phyloP scores from a whole-genome alignment of 768 basidiomycete genomes.

The Gloeostereum incarnatum region DNA sequence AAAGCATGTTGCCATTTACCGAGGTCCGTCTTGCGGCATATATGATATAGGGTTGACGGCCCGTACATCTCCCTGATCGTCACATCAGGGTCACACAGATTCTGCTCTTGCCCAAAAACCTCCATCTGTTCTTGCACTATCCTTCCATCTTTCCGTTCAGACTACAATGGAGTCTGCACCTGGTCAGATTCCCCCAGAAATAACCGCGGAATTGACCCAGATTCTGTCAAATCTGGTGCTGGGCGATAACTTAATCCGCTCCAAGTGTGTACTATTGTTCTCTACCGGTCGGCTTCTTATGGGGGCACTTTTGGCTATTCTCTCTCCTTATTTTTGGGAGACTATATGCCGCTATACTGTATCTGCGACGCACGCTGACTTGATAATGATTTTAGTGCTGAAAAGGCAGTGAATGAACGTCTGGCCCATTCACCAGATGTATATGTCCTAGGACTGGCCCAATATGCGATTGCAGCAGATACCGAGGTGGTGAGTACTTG shows the following conservation, averaged over 20 bases:
- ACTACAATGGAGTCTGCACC: no score
- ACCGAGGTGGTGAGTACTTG: constrained; percentile 61
- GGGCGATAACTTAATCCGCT: constrained; percentile 76
- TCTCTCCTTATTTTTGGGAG: no score
- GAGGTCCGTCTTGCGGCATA: no score
- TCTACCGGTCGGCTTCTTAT: no score
- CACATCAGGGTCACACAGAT: no score
- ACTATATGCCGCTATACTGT: neutral
- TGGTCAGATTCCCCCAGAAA: constrained; percentile 47
- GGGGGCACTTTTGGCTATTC: no score
- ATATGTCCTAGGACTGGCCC: constrained; percentile 69
- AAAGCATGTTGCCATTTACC: no score
- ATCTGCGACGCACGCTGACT: constrained; percentile 14
- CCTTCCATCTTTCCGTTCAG: no score
- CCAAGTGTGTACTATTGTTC: constrained; percentile 51
- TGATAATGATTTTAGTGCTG: constrained; percentile 59
- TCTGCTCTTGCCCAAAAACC: no score
- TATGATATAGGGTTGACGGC: no score
- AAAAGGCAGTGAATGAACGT: constrained; percentile 75
- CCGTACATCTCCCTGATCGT: no score
- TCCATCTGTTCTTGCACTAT: no score
- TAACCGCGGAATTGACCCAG: constrained; percentile 70
- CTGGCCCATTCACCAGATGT: constrained; percentile 71
- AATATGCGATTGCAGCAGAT: constrained; percentile 70
- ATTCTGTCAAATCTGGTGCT: constrained; percentile 79